Evolutionary conservation across 805 yeast genomes (phyloP).

Genomic region (Pichia kluyveri): DNA sequence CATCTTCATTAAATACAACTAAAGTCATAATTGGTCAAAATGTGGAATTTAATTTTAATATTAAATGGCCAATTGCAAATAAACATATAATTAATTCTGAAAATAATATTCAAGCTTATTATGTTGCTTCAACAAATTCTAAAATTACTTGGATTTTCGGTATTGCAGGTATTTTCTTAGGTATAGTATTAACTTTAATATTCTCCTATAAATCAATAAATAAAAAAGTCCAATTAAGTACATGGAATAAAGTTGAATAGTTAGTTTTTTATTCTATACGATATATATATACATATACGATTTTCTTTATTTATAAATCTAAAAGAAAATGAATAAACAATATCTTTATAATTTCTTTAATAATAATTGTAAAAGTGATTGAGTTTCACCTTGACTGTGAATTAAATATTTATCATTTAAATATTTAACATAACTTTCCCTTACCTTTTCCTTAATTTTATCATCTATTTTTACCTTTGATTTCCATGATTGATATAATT

Average conservation of each 20-base stretch:
- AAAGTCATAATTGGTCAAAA: constrained; percentile 59
- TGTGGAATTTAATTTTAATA: constrained; percentile 47
- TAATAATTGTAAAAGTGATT: constrained; percentile 16
- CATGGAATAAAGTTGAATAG: constrained; percentile 21
- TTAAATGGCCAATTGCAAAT: constrained; percentile 39
- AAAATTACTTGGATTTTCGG: constrained; percentile 3
- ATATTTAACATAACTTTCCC: constrained; percentile 25
- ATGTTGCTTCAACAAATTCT: not conserved
- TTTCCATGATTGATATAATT: constrained; percentile 53
- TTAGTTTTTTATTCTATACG: too few species aligned
- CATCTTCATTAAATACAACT: constrained; percentile 52
- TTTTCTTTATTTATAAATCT: too few species aligned
- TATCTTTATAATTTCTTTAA: constrained; percentile 15
- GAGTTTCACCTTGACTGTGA: constrained; percentile 14
- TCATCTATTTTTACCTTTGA: constrained; percentile 27
- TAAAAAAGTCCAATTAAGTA: constrained; percentile 14
- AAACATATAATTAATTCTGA: not conserved
- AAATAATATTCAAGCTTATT: constrained; percentile 3
- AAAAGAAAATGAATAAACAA: too few species aligned
- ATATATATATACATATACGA: too few species aligned
- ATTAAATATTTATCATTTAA: constrained; percentile 20
- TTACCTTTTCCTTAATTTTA: constrained; percentile 25
- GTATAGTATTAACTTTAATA: constrained; percentile 16
- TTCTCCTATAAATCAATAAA: constrained; percentile 19
- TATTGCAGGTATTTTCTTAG: constrained; percentile 12